A percentile compares a stretch with the other conserved stretches of the same genome.
These are phyloP conservation scores for Crassisporium funariophilum DNA, from an alignment of 768 basidiomycete species.

Conservation along the genomic window DNA sequence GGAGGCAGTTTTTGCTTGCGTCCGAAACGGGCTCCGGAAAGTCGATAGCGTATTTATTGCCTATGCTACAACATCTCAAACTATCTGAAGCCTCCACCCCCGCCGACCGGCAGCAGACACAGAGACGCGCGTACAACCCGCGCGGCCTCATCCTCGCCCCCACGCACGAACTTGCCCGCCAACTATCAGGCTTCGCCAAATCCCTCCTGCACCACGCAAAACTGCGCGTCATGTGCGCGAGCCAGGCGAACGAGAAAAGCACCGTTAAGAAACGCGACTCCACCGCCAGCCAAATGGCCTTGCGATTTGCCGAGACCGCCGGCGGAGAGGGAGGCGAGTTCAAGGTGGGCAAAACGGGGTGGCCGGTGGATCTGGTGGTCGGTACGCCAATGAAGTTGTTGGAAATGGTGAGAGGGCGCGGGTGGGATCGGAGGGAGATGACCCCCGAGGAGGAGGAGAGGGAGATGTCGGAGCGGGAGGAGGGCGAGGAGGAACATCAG, in stretches of 20 bases:
- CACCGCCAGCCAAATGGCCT: conserved; percentile 54
- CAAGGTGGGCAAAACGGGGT: conserved; percentile 11
- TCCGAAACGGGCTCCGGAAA: conserved; percentile 93
- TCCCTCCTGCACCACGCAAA: conserved; percentile 72
- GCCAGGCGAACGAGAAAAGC: conserved; percentile 54
- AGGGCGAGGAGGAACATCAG: conserved; percentile 22
- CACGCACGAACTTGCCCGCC: conserved; percentile 87
- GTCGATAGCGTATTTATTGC: conserved; percentile 87
- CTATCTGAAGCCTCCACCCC: conserved; percentile 45
- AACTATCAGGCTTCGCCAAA: conserved; percentile 76
- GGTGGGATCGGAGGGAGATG: conserved; percentile 46
- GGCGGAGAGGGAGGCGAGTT: conserved; percentile 15
- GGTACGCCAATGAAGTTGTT: conserved; percentile 70
- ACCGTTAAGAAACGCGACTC: conserved; percentile 28
- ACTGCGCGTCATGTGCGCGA: conserved; percentile 73
- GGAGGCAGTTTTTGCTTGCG: conserved; percentile 68
- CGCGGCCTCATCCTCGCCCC: conserved; percentile 83
- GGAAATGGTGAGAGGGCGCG: conserved; percentile 57
- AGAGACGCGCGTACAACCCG: conserved; percentile 52
- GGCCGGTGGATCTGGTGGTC: conserved; percentile 58
- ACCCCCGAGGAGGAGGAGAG: conserved; percentile 18
- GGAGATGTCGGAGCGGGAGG: conserved; percentile 13
- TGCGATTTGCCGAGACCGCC: conserved; percentile 28
- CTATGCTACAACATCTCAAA: conserved; percentile 80
- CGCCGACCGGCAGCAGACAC: neutral